phyloP scores from a whole-genome alignment of 148 eudicot genomes.

The Euryodendron excelsum region DNA sequence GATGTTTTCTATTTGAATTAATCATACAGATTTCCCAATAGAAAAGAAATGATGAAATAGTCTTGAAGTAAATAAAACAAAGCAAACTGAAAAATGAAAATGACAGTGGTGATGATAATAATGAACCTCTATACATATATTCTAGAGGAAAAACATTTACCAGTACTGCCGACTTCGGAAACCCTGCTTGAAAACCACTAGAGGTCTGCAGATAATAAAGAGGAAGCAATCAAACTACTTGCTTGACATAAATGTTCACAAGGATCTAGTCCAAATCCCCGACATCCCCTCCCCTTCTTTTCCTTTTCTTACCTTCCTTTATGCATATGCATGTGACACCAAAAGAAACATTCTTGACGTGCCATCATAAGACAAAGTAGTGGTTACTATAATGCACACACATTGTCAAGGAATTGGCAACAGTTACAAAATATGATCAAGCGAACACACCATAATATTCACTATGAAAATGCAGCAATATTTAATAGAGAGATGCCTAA shows the following conservation, averaged over 20 bases:
- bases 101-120: background rate
- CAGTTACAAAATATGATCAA: background rate
- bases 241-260: background rate
- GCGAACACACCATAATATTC: background rate
- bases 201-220: slow-evolving; percentile 47
- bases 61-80: background rate
- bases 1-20: background rate
- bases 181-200: slow-evolving; percentile 75
- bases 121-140: background rate
- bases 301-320: background rate
- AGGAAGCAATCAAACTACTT: background rate
- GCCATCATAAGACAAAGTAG: background rate
- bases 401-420: background rate
- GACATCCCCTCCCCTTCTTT: too few species aligned
- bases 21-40: background rate
- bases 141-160: slow-evolving; percentile 18
- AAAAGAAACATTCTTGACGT: background rate
- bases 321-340: background rate
- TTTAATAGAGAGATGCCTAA: background rate
- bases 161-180: slow-evolving; percentile 83
- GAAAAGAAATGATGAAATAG: background rate
- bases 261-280: too few species aligned
- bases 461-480: background rate
- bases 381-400: background rate
- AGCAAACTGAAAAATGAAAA: background rate